Conservation (phyloP, 2,329 filamentous ascomycete genomes). For the Penicillium brasilianum region DNA sequence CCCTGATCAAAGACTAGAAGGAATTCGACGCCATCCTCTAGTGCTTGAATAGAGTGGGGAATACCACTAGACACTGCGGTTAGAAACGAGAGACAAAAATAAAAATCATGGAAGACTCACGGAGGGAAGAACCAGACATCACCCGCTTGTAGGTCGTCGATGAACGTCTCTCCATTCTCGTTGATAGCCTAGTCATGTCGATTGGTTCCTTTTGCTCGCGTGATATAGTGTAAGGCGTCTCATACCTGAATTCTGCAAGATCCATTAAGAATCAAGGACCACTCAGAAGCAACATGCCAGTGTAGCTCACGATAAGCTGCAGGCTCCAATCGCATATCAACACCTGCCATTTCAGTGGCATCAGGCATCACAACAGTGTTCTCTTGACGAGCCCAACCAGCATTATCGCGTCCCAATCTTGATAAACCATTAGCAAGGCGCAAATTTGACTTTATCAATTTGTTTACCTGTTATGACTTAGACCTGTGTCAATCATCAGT, state of each 20-base stretch:
- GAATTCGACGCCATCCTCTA: constrained; percentile 22
- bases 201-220: not conserved
- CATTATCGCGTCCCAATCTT: constrained; percentile 49
- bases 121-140: constrained; percentile 83
- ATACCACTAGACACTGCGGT: constrained; percentile 56
- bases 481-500: constrained; percentile 29
- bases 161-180: constrained; percentile 72
- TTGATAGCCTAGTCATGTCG: constrained; percentile 36
- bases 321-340: constrained; percentile 64
- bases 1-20: constrained; percentile 42
- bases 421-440: not conserved
- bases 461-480: constrained; percentile 53
- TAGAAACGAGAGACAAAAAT: not conserved
- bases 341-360: constrained; percentile 60
- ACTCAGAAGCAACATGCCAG: constrained; percentile 52
- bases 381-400: constrained; percentile 63
- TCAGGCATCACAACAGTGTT: constrained; percentile 58
- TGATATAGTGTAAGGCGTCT: not conserved
- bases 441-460: not conserved
- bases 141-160: constrained; percentile 76
- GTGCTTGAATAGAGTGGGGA: constrained; percentile 61
- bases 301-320: constrained; percentile 67
- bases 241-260: constrained; percentile 43
- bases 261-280: constrained; percentile 48
- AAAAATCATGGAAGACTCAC: constrained; percentile 24